Conservation (phyloP, 2,329 filamentous ascomycete genomes). For the Keithomyces neogunnii region DNA sequence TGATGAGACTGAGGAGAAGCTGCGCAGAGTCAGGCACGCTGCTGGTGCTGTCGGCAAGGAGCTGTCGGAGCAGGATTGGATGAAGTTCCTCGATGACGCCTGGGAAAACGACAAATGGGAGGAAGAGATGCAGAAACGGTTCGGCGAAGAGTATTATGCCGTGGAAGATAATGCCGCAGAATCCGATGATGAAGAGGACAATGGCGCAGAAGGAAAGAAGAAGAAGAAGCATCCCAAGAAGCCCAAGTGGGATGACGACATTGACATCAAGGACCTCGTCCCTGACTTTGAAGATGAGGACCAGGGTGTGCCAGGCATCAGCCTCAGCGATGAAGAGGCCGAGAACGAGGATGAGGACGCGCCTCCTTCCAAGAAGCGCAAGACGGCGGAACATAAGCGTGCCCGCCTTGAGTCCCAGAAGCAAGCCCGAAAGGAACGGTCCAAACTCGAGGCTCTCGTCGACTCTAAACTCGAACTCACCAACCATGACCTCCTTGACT, state of each 20-base stretch:
- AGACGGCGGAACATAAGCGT: constrained; percentile 50
- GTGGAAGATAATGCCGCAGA: constrained; percentile 54
- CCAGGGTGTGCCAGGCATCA: constrained; percentile 37
- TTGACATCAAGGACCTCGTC: constrained; percentile 88
- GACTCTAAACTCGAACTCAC: constrained; percentile 73
- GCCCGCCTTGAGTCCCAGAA: constrained; percentile 54
- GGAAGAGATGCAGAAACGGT: constrained; percentile 76
- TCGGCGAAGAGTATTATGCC: constrained; percentile 87
- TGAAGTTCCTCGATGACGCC: constrained; percentile 72
- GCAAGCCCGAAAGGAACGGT: constrained; percentile 69
- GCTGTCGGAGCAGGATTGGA: constrained; percentile 70
- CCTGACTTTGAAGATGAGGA: constrained; percentile 73
- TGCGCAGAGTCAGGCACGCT: constrained; percentile 80
- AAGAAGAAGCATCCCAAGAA: constrained; percentile 42
- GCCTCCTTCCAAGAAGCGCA: constrained; percentile 49
- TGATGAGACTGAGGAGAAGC: constrained; percentile 80
- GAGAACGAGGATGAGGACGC: constrained; percentile 28
- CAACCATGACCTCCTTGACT: constrained; percentile 47
- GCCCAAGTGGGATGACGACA: constrained; percentile 87
- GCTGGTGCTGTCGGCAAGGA: constrained; percentile 66
- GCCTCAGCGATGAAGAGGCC: constrained; percentile 38
- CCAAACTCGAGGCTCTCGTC: constrained; percentile 77
- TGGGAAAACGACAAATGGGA: constrained; percentile 92
- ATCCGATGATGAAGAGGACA: constrained; percentile 55
- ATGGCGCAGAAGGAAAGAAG: constrained; percentile 47